phyloP scores from a whole-genome alignment of 1,284 basidiomycete genomes.

The Trametes versicolor region DNA sequence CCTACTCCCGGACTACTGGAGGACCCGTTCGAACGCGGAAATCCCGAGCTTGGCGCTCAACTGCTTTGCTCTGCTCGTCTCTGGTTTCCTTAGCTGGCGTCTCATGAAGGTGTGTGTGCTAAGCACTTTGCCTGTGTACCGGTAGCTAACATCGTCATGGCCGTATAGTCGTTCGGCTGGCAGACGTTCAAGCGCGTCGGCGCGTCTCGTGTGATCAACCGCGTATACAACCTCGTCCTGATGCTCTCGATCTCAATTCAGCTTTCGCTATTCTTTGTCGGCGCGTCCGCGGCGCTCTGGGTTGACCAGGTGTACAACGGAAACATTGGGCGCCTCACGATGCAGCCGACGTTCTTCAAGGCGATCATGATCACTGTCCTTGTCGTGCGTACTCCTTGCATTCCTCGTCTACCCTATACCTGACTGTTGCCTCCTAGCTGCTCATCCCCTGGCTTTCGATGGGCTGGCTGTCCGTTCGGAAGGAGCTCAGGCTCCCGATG shows the following conservation, averaged over 20 bases:
- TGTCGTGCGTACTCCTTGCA: constrained; percentile 54
- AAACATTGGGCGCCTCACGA: constrained; percentile 62
- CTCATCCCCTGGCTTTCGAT: constrained; percentile 73
- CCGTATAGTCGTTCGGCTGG: constrained; percentile 74
- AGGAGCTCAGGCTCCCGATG: constrained; percentile 68
- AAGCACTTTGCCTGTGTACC: neutral
- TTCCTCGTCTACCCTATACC: neutral
- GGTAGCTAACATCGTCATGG: neutral
- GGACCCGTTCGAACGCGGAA: constrained; percentile 62
- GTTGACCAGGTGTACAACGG: constrained; percentile 79
- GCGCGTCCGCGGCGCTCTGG: constrained; percentile 75
- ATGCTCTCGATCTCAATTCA: constrained; percentile 78
- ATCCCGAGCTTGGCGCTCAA: constrained; percentile 74
- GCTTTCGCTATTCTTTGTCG: constrained; percentile 80
- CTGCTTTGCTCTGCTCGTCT: constrained; percentile 64
- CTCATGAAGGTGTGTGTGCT: constrained; percentile 66
- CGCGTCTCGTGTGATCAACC: constrained; percentile 77
- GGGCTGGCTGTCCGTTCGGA: constrained; percentile 80
- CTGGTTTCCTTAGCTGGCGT: constrained; percentile 74
- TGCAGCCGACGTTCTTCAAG: constrained; percentile 59
- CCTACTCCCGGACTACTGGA: constrained; percentile 71
- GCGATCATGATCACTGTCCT: constrained; percentile 64
- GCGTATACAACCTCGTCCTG: constrained; percentile 77
- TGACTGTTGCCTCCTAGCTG: constrained; percentile 50
- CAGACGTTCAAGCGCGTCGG: constrained; percentile 87